Base-by-base conservation (phyloP, 805 yeast genomes). In the Candida sphagnicola region DNA sequence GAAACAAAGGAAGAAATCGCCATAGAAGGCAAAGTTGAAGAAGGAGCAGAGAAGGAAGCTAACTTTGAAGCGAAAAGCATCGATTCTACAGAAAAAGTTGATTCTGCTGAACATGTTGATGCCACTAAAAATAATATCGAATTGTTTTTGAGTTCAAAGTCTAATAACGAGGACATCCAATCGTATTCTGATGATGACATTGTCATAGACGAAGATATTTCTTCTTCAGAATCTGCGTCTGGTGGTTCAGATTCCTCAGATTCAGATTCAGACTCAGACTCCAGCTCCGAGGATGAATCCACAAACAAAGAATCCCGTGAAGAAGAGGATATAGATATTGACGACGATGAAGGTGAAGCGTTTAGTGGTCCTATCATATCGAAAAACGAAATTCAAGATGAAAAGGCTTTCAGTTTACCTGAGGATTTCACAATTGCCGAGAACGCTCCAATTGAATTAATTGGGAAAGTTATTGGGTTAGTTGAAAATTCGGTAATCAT, bases 401-500 rank as follows among this genome's bases (percentile, higher is more conserved):
- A 82, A 49, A 66, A 63, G 0, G 83, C 88, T 0, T 82, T 84
- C 0, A 62, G 63, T 16, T 58, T 91, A 2, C 95, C 96, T 0
- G 77, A 70, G 10, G 86, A 73, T 40, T 85, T 82, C 46, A 53
- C 50, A 11, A 72, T 91, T 16, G 74, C 73, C 1, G 73, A 66
- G n/a, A 61, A 62, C 5, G 80, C 88, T 2, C 80, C 83, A 0
- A 74, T 90, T 11, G 85, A 86, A 45, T 73, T 70, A 18, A 70
- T 89, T 14, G 99, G 99, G 2, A 67, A 65, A 5, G 65, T 91
- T 5, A 71, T 74, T 8, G 80, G 82, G 0, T 65, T 84, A 8
- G 89, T 87, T 5, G 95, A 88, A 30, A 72, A 70, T 38, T 81
- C 84, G 41, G 75, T 85, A 1, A 74, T 93, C 4, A 69, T 93